phyloP scores from a whole-genome alignment of 805 yeast genomes.

The Nadsonia fulvescens region DNA sequence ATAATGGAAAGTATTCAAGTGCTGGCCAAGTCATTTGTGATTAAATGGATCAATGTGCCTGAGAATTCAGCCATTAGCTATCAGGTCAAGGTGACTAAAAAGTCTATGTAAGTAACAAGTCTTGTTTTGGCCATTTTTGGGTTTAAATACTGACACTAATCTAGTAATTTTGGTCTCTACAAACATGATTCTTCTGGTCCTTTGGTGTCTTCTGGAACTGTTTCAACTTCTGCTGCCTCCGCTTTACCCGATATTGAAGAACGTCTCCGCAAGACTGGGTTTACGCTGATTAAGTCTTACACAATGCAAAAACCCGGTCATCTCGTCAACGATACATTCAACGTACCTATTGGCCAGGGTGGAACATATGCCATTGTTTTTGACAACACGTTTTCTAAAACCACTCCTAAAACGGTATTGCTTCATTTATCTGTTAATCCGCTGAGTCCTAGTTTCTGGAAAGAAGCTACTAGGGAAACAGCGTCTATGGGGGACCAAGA shows the following conservation, averaged over 20 bases:
- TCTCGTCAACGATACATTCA: conserved; percentile 40
- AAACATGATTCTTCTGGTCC: conserved; percentile 2
- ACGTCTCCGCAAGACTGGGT: conserved; percentile 35
- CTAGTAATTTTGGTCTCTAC: conserved; percentile 16
- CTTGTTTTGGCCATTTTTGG: conserved; percentile 2
- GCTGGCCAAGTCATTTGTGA: conserved; percentile 73
- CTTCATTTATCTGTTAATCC: conserved; percentile 27
- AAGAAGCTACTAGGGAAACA: conserved; percentile 1
- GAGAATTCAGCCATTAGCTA: conserved; percentile 50
- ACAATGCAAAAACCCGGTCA: conserved; percentile 45
- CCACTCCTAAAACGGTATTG: conserved; percentile 60
- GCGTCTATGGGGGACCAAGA: too few species aligned
- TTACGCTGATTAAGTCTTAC: conserved; percentile 32
- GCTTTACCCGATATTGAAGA: conserved; percentile 20
- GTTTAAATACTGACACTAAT: background rate
- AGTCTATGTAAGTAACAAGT: conserved; percentile 25
- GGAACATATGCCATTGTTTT: conserved; percentile 77
- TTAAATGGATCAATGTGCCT: conserved; percentile 77
- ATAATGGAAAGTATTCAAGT: conserved; percentile 83
- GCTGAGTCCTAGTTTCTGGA: background rate
- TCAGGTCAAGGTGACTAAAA: conserved; percentile 65
- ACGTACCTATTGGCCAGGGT: conserved; percentile 29
- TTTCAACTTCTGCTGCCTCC: conserved; percentile 4
- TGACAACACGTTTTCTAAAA: conserved; percentile 82
- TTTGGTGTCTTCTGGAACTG: conserved; percentile 1